Percentiles rank a stretch among this genome's conserved stretches.
Conservation (phyloP, 805 yeast species). For the Kuraishia floccosa region DNA sequence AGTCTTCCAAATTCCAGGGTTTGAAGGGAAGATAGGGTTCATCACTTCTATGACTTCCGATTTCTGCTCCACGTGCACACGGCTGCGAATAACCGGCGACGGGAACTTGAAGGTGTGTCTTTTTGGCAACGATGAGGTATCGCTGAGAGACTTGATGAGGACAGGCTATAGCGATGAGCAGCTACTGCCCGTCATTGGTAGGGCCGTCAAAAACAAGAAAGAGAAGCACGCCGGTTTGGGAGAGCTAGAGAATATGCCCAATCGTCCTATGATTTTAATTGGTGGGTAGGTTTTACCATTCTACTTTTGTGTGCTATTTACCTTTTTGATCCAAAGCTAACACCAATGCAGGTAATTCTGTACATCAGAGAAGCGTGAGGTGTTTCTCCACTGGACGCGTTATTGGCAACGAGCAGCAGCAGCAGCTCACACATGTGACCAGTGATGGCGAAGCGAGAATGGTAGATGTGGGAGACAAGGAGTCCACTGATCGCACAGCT, state of each 20-base stretch:
- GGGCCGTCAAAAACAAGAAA: slow-evolving; percentile 33
- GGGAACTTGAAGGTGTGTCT: slow-evolving; percentile 45
- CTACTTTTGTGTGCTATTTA: not conserved
- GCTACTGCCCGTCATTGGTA: slow-evolving; percentile 26
- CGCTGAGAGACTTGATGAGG: slow-evolving; percentile 31
- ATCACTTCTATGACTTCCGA: slow-evolving; percentile 45
- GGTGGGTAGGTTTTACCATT: slow-evolving; percentile 32
- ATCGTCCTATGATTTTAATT: slow-evolving; percentile 45
- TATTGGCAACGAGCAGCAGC: not conserved
- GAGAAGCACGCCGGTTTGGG: slow-evolving; percentile 42
- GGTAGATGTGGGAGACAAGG: slow-evolving; percentile 35
- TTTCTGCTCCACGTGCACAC: slow-evolving; percentile 40
- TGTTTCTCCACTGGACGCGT: not conserved
- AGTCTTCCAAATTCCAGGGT: slow-evolving; percentile 28
- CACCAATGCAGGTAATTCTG: slow-evolving; percentile 1
- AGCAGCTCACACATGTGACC: slow-evolving; percentile 28
- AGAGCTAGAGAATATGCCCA: slow-evolving; percentile 30
- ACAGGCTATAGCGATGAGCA: slow-evolving; percentile 21
- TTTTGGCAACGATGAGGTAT: slow-evolving; percentile 40
- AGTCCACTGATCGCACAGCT: slow-evolving; percentile 27
- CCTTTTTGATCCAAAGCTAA: slow-evolving; percentile 4
- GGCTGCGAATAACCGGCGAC: slow-evolving; percentile 38
- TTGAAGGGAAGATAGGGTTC: slow-evolving; percentile 35
- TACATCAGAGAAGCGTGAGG: no score
- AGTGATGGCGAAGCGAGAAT: slow-evolving; percentile 30